These are phyloP conservation scores for Ustilago cynodontis DNA, from an alignment of 1,284 basidiomycete species.

Conservation along the genomic window DNA sequence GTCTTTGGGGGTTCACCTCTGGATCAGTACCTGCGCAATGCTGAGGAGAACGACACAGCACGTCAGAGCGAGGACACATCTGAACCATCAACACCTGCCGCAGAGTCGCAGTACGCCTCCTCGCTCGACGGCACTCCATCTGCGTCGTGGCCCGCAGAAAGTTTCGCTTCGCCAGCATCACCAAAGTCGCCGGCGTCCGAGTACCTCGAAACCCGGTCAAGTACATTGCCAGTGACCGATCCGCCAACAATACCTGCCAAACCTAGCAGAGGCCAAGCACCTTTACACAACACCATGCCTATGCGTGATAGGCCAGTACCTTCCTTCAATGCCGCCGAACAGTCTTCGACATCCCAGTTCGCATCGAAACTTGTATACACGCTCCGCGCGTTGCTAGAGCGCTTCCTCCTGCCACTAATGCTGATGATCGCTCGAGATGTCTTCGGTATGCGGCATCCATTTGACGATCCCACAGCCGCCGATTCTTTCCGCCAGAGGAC, in stretches of 20 bases:
- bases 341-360: not conserved
- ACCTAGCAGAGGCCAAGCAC: not conserved
- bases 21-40: slow-evolving; percentile 47
- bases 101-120: slow-evolving; percentile 3
- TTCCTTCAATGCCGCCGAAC: not conserved
- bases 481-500: not conserved
- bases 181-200: not conserved
- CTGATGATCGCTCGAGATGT: slow-evolving; percentile 11
- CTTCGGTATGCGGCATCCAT: not conserved
- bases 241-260: not conserved
- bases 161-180: not conserved
- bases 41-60: not conserved
- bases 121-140: not conserved
- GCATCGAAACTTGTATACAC: slow-evolving; percentile 4
- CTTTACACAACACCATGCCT: not conserved
- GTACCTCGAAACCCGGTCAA: not conserved
- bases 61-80: not conserved
- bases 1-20: slow-evolving; percentile 54
- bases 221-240: not conserved
- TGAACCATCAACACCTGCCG: slow-evolving; percentile 2
- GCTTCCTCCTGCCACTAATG: slow-evolving; percentile 11
- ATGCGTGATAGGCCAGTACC: not conserved
- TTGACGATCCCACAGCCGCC: not conserved
- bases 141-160: not conserved
- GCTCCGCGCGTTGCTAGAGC: slow-evolving; percentile 6